Base-by-base conservation (phyloP, 2,329 filamentous ascomycete species). In the Epichloe typhina region DNA sequence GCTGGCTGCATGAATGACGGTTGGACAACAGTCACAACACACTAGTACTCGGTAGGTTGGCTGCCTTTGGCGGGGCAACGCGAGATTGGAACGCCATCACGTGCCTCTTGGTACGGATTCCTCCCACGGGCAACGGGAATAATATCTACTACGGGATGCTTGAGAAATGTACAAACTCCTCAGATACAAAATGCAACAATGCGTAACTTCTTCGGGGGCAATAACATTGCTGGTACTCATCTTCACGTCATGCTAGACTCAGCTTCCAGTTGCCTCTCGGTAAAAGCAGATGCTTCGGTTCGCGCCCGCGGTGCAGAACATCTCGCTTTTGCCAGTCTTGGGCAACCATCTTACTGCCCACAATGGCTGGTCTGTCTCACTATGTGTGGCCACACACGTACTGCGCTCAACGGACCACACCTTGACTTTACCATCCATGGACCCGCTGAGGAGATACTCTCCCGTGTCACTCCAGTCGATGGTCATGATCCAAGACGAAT, bases 391-490 rank as follows among this genome's bases (percentile, higher is more conserved):
- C 43, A 98, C 93, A 63, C 93, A 97, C 4, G 76, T 75, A 51
- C 82, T 79, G 36, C 83, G 79, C 60, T 95, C 89, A 53, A 96
- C 79, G 33, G 88, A 91, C 93, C 93, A 98, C 33, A 97, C 86
- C 68, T 95, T 96, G 54, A 86, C 88, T 67, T 95, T 96, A 38
- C 93, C 91, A 62, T 97, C 90, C 65, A 94, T 88, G 1, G 86
- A 82, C 46, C 88, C 88, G 61, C 86, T 94, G 3, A 97, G 74
- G 12, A 98, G 72, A 65, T 87, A 95, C 68, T 97, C 91, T 46
- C 93, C 93, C 4, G 86, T 94, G 61, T 87, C 80, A 65, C 84
- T 97, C 88, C 91, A 98, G 64, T 95, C 88, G 42, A 97, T 73
- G 35, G 85, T 85, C 54, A 91, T 86, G 57, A 98, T 83, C 93